Evolutionary conservation across 1,139 yeast genomes (phyloP).

Genomic region (Candida sanyaensis): DNA sequence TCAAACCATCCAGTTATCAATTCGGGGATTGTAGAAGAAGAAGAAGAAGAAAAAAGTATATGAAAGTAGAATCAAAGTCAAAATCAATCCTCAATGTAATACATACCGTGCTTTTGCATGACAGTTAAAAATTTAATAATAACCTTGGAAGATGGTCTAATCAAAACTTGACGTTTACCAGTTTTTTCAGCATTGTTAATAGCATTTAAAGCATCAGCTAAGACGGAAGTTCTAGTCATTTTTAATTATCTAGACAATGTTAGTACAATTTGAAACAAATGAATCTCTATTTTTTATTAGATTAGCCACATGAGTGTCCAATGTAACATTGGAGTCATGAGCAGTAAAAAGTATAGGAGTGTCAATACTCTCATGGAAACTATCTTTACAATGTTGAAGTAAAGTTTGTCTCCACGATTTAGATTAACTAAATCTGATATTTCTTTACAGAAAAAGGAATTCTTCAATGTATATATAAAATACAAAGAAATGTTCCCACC

Average conservation of each 20-base stretch:
- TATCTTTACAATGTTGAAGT: conserved; percentile 16
- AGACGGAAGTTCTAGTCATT: conserved; percentile 98
- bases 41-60: conserved; percentile 3
- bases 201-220: conserved; percentile 98
- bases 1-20: conserved; percentile 98
- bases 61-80: not conserved
- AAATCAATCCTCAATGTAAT: not conserved
- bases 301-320: conserved; percentile 43
- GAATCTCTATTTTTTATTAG: conserved; percentile 3
- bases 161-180: conserved; percentile 98
- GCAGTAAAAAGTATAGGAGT: conserved; percentile 26
- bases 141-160: conserved; percentile 99
- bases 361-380: conserved; percentile 26
- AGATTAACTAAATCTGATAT: not conserved
- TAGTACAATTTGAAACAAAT: conserved; percentile 10
- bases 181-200: conserved; percentile 99
- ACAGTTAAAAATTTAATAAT: conserved; percentile 95
- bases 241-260: conserved; percentile 19
- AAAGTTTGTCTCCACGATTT: conserved; percentile 9
- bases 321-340: conserved; percentile 33
- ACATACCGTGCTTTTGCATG: conserved; percentile 81
- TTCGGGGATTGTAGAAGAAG: conserved; percentile 51
- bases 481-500: conserved; percentile 1
- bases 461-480: conserved; percentile 4
- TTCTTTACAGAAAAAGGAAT: not conserved